Evolutionary conservation across 2,329 filamentous ascomycete genomes (phyloP).

Genomic region (Xylariaceae sp.): DNA sequence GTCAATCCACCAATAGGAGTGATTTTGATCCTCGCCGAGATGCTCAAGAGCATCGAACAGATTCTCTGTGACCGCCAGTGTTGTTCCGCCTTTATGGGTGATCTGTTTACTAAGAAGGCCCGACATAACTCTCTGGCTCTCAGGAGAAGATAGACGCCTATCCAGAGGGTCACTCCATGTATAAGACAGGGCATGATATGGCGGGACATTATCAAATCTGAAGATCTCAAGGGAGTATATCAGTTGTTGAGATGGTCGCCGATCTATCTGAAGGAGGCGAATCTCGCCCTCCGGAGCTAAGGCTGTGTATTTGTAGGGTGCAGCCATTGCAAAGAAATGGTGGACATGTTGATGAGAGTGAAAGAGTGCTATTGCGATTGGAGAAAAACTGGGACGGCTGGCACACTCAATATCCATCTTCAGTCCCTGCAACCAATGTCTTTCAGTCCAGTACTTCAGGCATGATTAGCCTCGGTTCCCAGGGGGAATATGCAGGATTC

Average conservation of each 20-base stretch:
- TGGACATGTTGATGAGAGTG: too few relatives aligned
- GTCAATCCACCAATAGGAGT: constrained; percentile 6
- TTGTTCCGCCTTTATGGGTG: not conserved
- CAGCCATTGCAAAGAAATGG: too few relatives aligned
- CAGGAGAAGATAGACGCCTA: constrained; percentile 2
- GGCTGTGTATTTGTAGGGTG: not conserved
- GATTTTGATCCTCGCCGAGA: not conserved
- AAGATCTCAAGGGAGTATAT: not conserved
- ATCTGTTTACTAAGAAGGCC: not conserved
- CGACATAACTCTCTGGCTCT: not conserved
- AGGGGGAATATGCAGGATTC: too few relatives aligned
- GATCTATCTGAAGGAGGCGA: not conserved
- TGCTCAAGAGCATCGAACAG: constrained; percentile 3
- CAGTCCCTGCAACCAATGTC: too few relatives aligned
- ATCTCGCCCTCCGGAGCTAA: not conserved
- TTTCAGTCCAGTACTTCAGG: too few relatives aligned
- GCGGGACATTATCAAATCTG: not conserved
- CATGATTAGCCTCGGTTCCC: too few relatives aligned
- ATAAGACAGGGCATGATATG: constrained; percentile 5
- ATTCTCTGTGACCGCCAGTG: constrained; percentile 1
- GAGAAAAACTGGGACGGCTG: too few relatives aligned
- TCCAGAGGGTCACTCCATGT: constrained; percentile 8
- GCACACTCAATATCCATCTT: too few relatives aligned
- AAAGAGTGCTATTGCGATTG: too few relatives aligned
- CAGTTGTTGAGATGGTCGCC: not conserved